A percentile compares a stretch with the other conserved stretches of the same genome.
These are phyloP conservation scores for Suillus clintonianus DNA, from an alignment of 768 basidiomycete species.

Conservation along the genomic window DNA sequence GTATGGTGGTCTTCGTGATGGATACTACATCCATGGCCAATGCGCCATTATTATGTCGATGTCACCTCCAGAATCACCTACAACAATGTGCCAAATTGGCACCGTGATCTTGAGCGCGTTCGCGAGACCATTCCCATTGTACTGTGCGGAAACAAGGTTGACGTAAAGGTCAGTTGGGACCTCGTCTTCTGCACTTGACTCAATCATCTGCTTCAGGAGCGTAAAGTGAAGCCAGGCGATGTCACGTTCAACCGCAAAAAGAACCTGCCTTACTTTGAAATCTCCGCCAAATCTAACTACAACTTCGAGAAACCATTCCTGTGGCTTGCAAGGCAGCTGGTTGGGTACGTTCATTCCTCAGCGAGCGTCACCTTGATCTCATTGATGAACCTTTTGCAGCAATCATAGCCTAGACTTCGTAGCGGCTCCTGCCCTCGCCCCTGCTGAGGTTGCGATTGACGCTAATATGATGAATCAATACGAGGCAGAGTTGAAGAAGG, in stretches of 20 bases:
- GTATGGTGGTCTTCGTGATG: conserved; percentile 97
- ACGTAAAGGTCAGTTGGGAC: conserved; percentile 80
- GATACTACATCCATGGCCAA: conserved; percentile 96
- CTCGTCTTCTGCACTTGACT: background rate
- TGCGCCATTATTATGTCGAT: conserved; percentile 99
- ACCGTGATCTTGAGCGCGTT: conserved; percentile 98
- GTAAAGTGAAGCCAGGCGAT: conserved; percentile 98
- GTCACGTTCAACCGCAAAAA: conserved; percentile 99
- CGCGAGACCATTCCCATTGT: conserved; percentile 99
- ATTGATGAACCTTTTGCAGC: conserved; percentile 38
- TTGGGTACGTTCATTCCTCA: conserved; percentile 65
- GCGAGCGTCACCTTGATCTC: background rate
- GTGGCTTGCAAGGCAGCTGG: conserved; percentile 97
- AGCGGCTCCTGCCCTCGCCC: conserved; percentile 92
- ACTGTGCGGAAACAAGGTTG: conserved; percentile 99
- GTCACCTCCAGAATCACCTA: conserved; percentile 99
- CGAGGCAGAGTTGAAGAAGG: conserved; percentile 71
- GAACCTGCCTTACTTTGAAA: conserved; percentile 99
- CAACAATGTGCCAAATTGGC: conserved; percentile 99
- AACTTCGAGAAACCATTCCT: conserved; percentile 99
- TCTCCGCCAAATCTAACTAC: conserved; percentile 99
- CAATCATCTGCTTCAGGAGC: conserved; percentile 62
- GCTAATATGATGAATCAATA: conserved; percentile 76
- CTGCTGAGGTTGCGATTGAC: conserved; percentile 91
- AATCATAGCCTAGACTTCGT: conserved; percentile 92